Conservation (phyloP, 2,329 filamentous ascomycete species). For the Penicillium verrucosum region DNA sequence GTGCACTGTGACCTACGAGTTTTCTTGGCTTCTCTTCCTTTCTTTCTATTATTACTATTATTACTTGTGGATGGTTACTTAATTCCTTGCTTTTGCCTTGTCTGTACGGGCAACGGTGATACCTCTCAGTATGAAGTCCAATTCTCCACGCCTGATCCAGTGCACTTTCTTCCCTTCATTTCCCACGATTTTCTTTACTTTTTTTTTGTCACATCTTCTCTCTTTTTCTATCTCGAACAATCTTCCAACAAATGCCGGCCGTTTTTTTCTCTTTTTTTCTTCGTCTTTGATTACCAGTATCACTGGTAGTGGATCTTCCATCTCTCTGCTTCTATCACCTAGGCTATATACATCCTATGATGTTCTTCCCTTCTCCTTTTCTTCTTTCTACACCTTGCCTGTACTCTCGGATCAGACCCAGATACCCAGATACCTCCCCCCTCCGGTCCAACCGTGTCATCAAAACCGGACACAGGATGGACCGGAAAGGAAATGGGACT, state of each 20-base stretch:
- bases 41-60: slow-evolving; percentile 32
- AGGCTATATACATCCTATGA: not conserved
- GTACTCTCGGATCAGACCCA: slow-evolving; percentile 1
- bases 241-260: slow-evolving; percentile 8
- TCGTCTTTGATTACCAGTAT: slow-evolving; percentile 3
- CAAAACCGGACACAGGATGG: not conserved
- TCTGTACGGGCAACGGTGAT: slow-evolving; percentile 13
- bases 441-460: not conserved
- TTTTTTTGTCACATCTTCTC: slow-evolving; percentile 1
- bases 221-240: slow-evolving; percentile 1
- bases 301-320: not conserved
- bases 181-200: not conserved
- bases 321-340: not conserved
- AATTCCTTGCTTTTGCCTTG: slow-evolving; percentile 20
- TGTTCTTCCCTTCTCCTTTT: not conserved
- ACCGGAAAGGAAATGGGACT: not conserved
- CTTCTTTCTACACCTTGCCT: not conserved
- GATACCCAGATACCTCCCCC: not conserved
- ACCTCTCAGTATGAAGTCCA: slow-evolving; percentile 12
- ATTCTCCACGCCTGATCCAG: slow-evolving; percentile 2
- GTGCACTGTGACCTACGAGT: slow-evolving; percentile 31
- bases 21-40: slow-evolving; percentile 25
- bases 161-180: slow-evolving; percentile 13
- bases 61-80: slow-evolving; percentile 25
- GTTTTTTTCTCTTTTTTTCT: slow-evolving; percentile 6